These are phyloP conservation scores for Penicillium goetzii DNA, from an alignment of 495 filamentous ascomycete species.

Conservation along the genomic window DNA sequence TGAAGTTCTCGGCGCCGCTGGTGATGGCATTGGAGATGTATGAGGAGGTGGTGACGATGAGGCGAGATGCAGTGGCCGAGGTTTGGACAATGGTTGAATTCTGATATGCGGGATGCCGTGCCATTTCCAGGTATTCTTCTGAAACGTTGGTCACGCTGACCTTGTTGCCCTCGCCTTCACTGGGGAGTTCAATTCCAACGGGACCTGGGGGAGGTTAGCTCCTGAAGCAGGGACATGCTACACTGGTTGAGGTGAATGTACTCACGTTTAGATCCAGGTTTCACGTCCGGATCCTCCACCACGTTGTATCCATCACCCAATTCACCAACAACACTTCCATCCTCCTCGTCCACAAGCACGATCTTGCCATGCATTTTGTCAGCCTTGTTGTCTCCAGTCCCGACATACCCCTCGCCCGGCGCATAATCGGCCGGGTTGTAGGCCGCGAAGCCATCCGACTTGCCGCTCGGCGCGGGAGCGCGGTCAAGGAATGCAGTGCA, in stretches of 20 bases:
- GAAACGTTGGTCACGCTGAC: conserved; percentile 77
- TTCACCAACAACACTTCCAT: conserved; percentile 93
- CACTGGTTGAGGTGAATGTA: conserved; percentile 14
- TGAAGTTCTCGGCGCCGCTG: conserved; percentile 77
- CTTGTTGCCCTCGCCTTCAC: conserved; percentile 67
- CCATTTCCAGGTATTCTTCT: conserved; percentile 77
- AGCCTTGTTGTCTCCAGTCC: conserved; percentile 31
- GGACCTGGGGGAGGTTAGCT: conserved; percentile 61
- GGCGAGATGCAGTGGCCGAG: conserved; percentile 84
- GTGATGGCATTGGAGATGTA: conserved; percentile 77
- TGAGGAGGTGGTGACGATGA: conserved; percentile 85
- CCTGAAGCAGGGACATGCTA: conserved; percentile 4
- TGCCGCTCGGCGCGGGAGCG: conserved; percentile 53
- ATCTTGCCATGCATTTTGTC: conserved; percentile 71
- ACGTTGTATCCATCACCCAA: conserved; percentile 80
- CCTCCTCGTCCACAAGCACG: conserved; percentile 93
- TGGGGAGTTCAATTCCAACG: conserved; percentile 84
- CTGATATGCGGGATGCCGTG: conserved; percentile 87
- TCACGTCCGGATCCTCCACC: conserved; percentile 71
- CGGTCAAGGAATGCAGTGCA: conserved; percentile 92
- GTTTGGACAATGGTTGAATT: conserved; percentile 85
- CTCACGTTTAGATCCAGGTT: conserved; percentile 85
- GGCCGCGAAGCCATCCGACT: conserved; percentile 47
- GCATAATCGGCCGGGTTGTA: conserved; percentile 84
- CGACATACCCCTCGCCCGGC: conserved; percentile 76